These are phyloP conservation scores for Aspergillus pseudoviridinutans DNA, from an alignment of 2,329 filamentous ascomycete species.

Conservation along the genomic window DNA sequence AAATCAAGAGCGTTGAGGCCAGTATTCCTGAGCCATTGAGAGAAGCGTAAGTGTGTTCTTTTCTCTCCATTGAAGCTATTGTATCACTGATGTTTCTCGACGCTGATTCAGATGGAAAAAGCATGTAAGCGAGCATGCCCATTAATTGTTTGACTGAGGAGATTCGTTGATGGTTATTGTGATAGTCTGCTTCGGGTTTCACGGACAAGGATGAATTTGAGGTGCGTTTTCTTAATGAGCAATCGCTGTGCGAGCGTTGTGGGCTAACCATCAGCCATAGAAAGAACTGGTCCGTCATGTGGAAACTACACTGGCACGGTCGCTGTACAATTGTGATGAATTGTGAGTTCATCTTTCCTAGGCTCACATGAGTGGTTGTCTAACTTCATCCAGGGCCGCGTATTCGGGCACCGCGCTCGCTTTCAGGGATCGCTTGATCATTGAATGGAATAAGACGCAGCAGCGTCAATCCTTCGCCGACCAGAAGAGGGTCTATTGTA, in stretches of 20 bases:
- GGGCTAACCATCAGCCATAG: slow-evolving; percentile 40
- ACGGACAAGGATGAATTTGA: slow-evolving; percentile 75
- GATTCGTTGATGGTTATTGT: neutral
- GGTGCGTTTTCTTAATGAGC: slow-evolving; percentile 28
- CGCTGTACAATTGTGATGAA: slow-evolving; percentile 98
- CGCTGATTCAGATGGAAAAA: slow-evolving; percentile 54
- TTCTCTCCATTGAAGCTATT: neutral
- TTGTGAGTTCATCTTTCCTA: slow-evolving; percentile 35
- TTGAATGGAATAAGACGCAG: slow-evolving; percentile 98
- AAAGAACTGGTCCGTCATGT: slow-evolving; percentile 87
- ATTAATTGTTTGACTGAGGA: neutral
- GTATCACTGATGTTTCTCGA: slow-evolving; percentile 2
- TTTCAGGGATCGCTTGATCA: slow-evolving; percentile 86
- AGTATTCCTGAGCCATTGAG: slow-evolving; percentile 84
- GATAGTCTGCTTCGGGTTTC: slow-evolving; percentile 64
- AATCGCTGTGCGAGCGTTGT: neutral
- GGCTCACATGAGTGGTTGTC: neutral
- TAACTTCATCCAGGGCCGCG: slow-evolving; percentile 56
- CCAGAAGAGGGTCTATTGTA: slow-evolving; percentile 89
- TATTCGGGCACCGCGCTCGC: slow-evolving; percentile 89
- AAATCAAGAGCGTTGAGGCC: slow-evolving; percentile 93
- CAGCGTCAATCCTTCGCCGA: slow-evolving; percentile 90
- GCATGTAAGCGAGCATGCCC: slow-evolving; percentile 42
- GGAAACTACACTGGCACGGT: slow-evolving; percentile 91
- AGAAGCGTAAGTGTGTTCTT: slow-evolving; percentile 63